Evolutionary conservation across 345 rosid species (phyloP).

Genomic region (Camelina neglecta): DNA sequence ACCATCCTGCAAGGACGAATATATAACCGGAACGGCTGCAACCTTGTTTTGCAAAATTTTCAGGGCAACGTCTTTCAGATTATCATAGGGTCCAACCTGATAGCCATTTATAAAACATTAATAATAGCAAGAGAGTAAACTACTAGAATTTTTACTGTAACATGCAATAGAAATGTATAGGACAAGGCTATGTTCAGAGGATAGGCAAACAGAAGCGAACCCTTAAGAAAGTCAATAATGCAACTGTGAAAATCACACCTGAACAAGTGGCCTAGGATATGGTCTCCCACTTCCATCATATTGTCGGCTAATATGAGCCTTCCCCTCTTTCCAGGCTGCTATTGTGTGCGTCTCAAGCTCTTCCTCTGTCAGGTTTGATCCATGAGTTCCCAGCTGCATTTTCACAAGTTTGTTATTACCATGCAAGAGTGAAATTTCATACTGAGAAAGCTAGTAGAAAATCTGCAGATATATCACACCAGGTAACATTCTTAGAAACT

Average conservation of each 20-base stretch:
- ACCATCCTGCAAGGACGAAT: conserved; percentile 63
- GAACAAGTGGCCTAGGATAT: conserved; percentile 58
- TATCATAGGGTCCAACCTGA: conserved; percentile 94
- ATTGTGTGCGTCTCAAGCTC: conserved; percentile 90
- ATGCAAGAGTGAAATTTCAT: conserved; percentile 24
- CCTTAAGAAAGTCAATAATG: conserved; percentile 10
- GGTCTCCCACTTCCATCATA: conserved; percentile 65
- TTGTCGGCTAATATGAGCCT: conserved; percentile 71
- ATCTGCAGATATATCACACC: conserved; percentile 13
- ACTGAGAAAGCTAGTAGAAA: conserved; percentile 28
- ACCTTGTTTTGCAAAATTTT: conserved; percentile 82
- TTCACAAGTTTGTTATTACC: conserved; percentile 32
- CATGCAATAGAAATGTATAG: conserved; percentile 25
- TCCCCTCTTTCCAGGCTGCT: conserved; percentile 97
- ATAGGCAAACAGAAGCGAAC: conserved; percentile 20
- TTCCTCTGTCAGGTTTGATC: conserved; percentile 89
- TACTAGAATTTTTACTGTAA: conserved; percentile 9
- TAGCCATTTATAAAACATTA: conserved; percentile 32
- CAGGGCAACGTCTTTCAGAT: conserved; percentile 77
- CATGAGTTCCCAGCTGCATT: conserved; percentile 80
- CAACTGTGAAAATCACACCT: conserved; percentile 50
- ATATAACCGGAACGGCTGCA: conserved; percentile 76
- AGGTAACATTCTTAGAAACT: conserved; percentile 12
- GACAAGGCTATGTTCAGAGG: conserved; percentile 8
- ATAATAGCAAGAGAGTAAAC: conserved; percentile 18